Evolutionary conservation across 208 protist genomes (phyloP).

Genomic region (Leishmania aethiopica): DNA sequence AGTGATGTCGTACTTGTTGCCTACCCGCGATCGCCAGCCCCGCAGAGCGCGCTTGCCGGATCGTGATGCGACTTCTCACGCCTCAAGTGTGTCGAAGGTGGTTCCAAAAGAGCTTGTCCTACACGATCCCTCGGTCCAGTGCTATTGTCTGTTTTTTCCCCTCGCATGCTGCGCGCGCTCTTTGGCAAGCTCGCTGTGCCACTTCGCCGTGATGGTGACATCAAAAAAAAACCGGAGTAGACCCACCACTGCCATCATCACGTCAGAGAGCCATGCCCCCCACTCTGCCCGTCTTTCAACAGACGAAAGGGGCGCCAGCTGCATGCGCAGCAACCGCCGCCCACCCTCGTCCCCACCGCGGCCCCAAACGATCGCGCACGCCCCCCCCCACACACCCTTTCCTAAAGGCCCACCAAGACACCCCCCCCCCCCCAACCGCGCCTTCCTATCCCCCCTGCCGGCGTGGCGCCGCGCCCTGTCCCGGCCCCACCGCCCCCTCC

Average conservation of each 20-base stretch:
- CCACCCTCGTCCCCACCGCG: neutral
- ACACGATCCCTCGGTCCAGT: neutral
- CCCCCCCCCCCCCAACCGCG: no score
- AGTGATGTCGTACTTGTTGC: constrained; percentile 21
- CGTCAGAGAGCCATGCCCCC: neutral
- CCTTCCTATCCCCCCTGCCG: no score
- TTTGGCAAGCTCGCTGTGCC: no score
- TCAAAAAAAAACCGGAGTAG: neutral
- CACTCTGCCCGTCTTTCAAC: neutral
- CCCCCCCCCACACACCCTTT: neutral
- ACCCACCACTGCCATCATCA: neutral
- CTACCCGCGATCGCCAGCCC: neutral
- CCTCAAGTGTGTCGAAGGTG: neutral
- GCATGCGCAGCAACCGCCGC: neutral
- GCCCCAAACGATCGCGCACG: neutral
- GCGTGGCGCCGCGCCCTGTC: no score
- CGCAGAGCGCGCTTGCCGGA: neutral
- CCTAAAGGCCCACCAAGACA: no score
- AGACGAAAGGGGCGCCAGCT: neutral
- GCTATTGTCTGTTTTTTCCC: neutral
- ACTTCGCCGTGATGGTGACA: neutral
- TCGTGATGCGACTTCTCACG: neutral
- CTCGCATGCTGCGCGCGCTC: neutral
- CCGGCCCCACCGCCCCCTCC: no score
- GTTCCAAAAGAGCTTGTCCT: neutral